phyloP scores from a whole-genome alignment of 805 yeast genomes.

The Teunomyces atbi region DNA sequence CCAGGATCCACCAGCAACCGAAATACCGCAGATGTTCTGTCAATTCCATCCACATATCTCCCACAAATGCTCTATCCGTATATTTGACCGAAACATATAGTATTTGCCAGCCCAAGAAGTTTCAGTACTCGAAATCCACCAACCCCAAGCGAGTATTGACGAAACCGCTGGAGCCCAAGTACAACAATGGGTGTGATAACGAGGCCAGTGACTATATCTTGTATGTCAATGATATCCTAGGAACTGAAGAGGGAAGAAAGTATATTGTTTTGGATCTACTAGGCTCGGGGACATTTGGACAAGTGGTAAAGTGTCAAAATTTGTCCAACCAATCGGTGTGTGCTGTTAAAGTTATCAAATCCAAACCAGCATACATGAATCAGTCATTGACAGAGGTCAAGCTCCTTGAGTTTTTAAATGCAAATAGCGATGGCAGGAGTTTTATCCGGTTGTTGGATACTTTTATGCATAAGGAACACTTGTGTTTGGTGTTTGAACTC shows the following conservation, averaged over 20 bases:
- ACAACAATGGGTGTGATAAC: slow-evolving; percentile 84
- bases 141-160: slow-evolving; percentile 93
- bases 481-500: slow-evolving; percentile 89
- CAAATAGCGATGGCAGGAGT: slow-evolving; percentile 63
- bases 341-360: slow-evolving; percentile 92
- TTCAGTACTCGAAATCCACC: slow-evolving; percentile 75
- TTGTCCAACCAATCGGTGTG: slow-evolving; percentile 78
- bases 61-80: slow-evolving; percentile 75
- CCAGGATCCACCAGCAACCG: slow-evolving; percentile 59
- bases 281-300: slow-evolving; percentile 98
- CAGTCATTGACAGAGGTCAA: slow-evolving; percentile 91
- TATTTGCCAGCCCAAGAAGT: slow-evolving; percentile 74
- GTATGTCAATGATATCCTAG: slow-evolving; percentile 91
- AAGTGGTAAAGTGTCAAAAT: slow-evolving; percentile 91
- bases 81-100: slow-evolving; percentile 77
- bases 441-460: slow-evolving; percentile 80
- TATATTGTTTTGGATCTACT: slow-evolving; percentile 86
- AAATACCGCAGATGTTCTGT: slow-evolving; percentile 70
- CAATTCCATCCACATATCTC: slow-evolving; percentile 66
- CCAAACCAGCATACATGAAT: slow-evolving; percentile 85
- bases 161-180: slow-evolving; percentile 81
- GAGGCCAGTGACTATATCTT: slow-evolving; percentile 86
- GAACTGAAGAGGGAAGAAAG: slow-evolving; percentile 78
- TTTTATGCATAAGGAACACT: slow-evolving; percentile 87
- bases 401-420: slow-evolving; percentile 76